phyloP scores from a whole-genome alignment of 345 rosid species.

The Eutrema heterophyllum region DNA sequence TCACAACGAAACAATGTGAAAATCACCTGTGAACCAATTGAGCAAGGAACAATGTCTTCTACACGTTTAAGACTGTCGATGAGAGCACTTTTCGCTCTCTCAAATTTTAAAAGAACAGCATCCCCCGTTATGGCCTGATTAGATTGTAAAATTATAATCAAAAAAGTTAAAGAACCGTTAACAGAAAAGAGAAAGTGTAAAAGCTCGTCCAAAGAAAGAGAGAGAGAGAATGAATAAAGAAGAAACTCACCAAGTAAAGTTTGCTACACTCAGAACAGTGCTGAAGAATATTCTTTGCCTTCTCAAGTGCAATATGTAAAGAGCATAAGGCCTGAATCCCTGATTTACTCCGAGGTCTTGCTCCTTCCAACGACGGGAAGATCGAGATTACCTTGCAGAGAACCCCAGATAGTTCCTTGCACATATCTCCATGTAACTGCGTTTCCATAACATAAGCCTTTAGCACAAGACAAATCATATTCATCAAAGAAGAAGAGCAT shows the following conservation, averaged over 20 bases:
- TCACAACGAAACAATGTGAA: neutral
- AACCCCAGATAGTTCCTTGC: conserved; percentile 63
- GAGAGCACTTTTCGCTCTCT: conserved; percentile 69
- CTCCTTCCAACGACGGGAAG: conserved; percentile 95
- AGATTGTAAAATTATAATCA: neutral
- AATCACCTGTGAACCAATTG: conserved; percentile 78
- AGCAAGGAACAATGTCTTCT: conserved; percentile 87
- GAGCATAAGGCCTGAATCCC: conserved; percentile 95
- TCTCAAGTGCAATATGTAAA: conserved; percentile 89
- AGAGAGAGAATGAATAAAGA: neutral
- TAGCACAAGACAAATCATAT: neutral
- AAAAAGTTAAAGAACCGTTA: neutral
- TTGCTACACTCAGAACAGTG: conserved; percentile 94
- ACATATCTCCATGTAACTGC: conserved; percentile 95
- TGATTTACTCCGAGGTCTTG: conserved; percentile 93
- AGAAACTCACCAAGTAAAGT: conserved; percentile 72
- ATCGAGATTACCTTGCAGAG: conserved; percentile 65
- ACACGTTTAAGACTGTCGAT: conserved; percentile 82
- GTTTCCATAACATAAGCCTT: conserved; percentile 14
- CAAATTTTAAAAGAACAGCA: conserved; percentile 81
- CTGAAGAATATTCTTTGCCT: conserved; percentile 74
- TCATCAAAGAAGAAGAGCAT: neutral
- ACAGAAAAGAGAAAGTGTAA: conserved; percentile 10
- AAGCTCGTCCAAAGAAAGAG: neutral
- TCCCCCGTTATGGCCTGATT: conserved; percentile 92